Conservation (phyloP, 768 basidiomycete genomes). For the Suillus americanus region DNA sequence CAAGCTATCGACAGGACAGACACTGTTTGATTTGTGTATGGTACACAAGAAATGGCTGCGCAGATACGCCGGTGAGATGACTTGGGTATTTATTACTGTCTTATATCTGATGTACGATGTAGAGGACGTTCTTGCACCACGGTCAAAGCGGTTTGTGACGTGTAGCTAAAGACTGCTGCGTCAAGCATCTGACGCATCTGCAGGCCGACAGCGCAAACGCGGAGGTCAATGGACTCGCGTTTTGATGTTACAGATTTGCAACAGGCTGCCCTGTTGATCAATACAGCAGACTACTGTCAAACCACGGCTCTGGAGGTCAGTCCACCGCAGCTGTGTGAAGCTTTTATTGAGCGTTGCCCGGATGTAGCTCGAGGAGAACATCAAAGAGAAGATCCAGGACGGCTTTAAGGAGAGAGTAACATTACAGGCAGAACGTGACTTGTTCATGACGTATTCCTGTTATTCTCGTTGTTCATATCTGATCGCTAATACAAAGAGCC, state of each 20-base stretch:
- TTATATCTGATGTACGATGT: conserved; percentile 5
- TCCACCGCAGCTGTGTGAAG: not conserved
- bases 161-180: not conserved
- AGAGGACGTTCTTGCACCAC: conserved; percentile 86
- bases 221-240: conserved; percentile 80
- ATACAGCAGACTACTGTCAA: conserved; percentile 97
- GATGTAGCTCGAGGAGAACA: conserved; percentile 85
- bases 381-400: conserved; percentile 76
- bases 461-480: not conserved
- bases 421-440: conserved; percentile 82
- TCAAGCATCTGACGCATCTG: conserved; percentile 2
- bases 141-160: conserved; percentile 64
- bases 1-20: conserved; percentile 81
- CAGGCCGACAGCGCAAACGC: conserved; percentile 44
- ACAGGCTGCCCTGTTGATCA: conserved; percentile 86
- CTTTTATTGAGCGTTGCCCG: conserved; percentile 1
- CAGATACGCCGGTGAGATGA: conserved; percentile 77
- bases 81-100: not conserved
- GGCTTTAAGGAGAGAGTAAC: conserved; percentile 78
- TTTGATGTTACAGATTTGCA: conserved; percentile 73
- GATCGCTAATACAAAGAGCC: conserved; percentile 2
- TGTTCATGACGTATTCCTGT: conserved; percentile 75
- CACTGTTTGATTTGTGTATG: conserved; percentile 76
- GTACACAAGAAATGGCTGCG: conserved; percentile 93
- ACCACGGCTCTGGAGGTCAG: conserved; percentile 83